These are phyloP conservation scores for Medicago ruthenica DNA, from an alignment of 306 rosid species.

Conservation along the genomic window DNA sequence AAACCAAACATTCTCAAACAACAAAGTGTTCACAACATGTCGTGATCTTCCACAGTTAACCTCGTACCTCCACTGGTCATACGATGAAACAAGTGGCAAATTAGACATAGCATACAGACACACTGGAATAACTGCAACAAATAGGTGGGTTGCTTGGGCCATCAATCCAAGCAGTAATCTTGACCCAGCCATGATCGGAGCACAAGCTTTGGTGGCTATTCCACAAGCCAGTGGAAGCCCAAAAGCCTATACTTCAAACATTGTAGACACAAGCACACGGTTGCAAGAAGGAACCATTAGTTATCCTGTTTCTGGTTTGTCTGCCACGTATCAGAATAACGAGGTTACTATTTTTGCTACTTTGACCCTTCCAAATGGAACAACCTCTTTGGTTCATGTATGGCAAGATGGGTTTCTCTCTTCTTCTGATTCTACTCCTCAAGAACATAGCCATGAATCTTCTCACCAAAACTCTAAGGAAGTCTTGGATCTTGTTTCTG, in stretches of 20 bases:
- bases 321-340: constrained; percentile 44
- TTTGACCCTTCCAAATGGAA: constrained; percentile 53
- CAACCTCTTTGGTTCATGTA: constrained; percentile 56
- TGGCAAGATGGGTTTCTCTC: constrained; percentile 71
- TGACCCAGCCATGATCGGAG: constrained; percentile 56
- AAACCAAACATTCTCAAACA: constrained; percentile 49
- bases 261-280: background rate
- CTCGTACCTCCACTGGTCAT: constrained; percentile 74
- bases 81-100: constrained; percentile 43
- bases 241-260: constrained; percentile 38
- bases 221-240: constrained; percentile 43
- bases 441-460: background rate
- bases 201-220: constrained; percentile 63
- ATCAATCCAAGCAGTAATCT: constrained; percentile 51
- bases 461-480: constrained; percentile 50
- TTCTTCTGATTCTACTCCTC: constrained; percentile 38
- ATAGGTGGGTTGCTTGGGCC: constrained; percentile 78
- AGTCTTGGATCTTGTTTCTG: constrained; percentile 62
- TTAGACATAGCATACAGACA: constrained; percentile 67
- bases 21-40: constrained; percentile 47
- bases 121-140: constrained; percentile 42
- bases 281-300: constrained; percentile 46
- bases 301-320: constrained; percentile 41
- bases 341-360: constrained; percentile 66
- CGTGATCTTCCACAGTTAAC: constrained; percentile 58